Percentiles rank a stretch among this genome's conserved stretches.
Conservation (phyloP, 192 early-diverging fungal genomes). For the Coemansia reversa region DNA sequence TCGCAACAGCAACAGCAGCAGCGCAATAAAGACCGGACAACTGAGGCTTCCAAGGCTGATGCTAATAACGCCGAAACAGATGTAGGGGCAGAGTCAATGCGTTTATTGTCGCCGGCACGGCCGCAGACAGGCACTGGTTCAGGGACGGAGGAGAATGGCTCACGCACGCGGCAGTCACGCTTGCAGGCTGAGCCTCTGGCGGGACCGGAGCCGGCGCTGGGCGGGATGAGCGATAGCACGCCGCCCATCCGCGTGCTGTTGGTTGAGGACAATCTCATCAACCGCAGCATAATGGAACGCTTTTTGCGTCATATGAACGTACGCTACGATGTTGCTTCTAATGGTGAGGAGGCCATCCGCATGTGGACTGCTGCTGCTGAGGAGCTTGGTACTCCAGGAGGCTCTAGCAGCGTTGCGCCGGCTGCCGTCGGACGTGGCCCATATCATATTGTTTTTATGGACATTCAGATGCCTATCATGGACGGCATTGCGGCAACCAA, state of each 20-base stretch:
- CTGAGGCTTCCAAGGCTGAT: not conserved
- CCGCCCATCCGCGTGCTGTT: conserved; percentile 72
- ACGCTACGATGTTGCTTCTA: conserved; percentile 70
- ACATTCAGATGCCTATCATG: conserved; percentile 89
- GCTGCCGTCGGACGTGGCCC: conserved; percentile 37
- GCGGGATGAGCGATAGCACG: conserved; percentile 8
- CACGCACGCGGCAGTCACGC: conserved; percentile 17
- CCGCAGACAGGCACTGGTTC: conserved; percentile 2
- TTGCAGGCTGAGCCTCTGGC: not conserved
- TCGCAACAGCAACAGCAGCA: conserved; percentile 19
- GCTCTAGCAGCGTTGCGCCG: not conserved
- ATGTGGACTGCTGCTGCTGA: conserved; percentile 65
- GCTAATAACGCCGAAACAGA: conserved; percentile 4
- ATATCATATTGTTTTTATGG: conserved; percentile 77
- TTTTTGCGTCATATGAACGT: conserved; percentile 74
- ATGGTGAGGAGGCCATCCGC: conserved; percentile 78
- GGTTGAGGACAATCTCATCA: conserved; percentile 80
- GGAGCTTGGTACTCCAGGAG: conserved; percentile 10
- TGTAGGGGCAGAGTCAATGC: not conserved
- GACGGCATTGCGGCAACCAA: conserved; percentile 83
- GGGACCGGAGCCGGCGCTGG: conserved; percentile 6
- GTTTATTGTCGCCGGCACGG: not conserved
- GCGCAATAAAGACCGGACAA: not conserved
- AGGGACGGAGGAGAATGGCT: not conserved
- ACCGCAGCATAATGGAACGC: conserved; percentile 67